Conservation (phyloP, 2,329 filamentous ascomycete species). For the Alternaria sp. region DNA sequence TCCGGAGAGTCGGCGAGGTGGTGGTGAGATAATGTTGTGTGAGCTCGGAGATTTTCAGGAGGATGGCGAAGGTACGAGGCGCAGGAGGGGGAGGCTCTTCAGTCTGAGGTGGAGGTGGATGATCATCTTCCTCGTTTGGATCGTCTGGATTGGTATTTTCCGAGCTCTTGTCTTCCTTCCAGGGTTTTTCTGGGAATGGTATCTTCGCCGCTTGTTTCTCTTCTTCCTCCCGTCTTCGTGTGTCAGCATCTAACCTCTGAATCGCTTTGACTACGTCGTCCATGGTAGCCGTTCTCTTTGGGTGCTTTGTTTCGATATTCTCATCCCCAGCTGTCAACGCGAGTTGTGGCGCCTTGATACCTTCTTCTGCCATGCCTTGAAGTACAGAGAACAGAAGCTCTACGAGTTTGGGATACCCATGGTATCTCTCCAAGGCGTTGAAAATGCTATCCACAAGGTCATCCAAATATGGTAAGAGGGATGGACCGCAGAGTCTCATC, state of each 20-base stretch:
- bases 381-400: conserved; percentile 85
- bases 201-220: conserved; percentile 24
- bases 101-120: conserved; percentile 28
- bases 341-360: conserved; percentile 66
- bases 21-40: conserved; percentile 93
- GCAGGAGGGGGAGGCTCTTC: conserved; percentile 67
- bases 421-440: conserved; percentile 90
- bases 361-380: conserved; percentile 83
- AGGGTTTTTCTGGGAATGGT: conserved; percentile 43
- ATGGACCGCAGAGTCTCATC: conserved; percentile 83
- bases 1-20: conserved; percentile 78
- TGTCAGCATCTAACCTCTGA: conserved; percentile 47
- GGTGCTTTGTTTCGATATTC: not conserved
- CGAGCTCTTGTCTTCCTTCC: conserved; percentile 43
- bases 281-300: conserved; percentile 21
- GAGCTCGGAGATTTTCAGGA: conserved; percentile 81
- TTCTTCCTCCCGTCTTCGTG: conserved; percentile 35
- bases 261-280: conserved; percentile 36
- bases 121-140: conserved; percentile 41
- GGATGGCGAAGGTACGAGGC: conserved; percentile 80
- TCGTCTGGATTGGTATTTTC: conserved; percentile 44
- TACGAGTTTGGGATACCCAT: conserved; percentile 87
- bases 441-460: conserved; percentile 93
- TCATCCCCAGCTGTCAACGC: conserved; percentile 40
- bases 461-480: conserved; percentile 85